A percentile compares a stretch with the other conserved stretches of the same genome.
These are phyloP conservation scores for Simmondsia chinensis DNA, from an alignment of 148 eudicot genomes.

Conservation along the genomic window DNA sequence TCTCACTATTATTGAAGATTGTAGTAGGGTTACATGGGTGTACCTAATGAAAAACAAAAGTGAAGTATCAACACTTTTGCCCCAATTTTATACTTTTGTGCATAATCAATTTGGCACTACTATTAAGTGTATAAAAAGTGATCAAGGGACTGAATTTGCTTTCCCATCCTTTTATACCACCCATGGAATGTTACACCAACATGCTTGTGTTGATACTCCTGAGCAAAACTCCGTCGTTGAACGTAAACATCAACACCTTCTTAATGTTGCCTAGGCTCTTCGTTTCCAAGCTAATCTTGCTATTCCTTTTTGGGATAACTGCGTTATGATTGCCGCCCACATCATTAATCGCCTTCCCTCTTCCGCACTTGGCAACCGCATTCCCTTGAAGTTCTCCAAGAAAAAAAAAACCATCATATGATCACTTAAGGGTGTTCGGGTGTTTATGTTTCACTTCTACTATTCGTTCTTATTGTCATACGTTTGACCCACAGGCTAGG, in stretches of 20 bases:
- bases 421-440: too few species aligned
- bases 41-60: not conserved
- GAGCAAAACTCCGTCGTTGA: not conserved
- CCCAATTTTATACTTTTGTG: not conserved
- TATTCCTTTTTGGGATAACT: too few species aligned
- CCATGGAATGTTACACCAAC: not conserved
- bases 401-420: too few species aligned
- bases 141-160: not conserved
- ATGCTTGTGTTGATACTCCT: not conserved
- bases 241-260: not conserved
- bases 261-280: not conserved
- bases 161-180: not conserved
- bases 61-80: not conserved
- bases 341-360: too few species aligned
- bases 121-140: not conserved
- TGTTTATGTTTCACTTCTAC: not conserved
- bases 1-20: not conserved
- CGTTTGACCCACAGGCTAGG: not conserved
- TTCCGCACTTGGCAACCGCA: not conserved
- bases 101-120: not conserved
- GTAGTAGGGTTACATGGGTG: too few species aligned
- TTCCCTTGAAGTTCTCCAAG: not conserved
- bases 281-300: too few species aligned
- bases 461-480: not conserved
- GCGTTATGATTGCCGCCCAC: too few species aligned